A percentile compares a stretch with the other conserved stretches of the same genome.
Conservation (phyloP, 2,329 filamentous ascomycete genomes). For the Venturia oleaginea region DNA sequence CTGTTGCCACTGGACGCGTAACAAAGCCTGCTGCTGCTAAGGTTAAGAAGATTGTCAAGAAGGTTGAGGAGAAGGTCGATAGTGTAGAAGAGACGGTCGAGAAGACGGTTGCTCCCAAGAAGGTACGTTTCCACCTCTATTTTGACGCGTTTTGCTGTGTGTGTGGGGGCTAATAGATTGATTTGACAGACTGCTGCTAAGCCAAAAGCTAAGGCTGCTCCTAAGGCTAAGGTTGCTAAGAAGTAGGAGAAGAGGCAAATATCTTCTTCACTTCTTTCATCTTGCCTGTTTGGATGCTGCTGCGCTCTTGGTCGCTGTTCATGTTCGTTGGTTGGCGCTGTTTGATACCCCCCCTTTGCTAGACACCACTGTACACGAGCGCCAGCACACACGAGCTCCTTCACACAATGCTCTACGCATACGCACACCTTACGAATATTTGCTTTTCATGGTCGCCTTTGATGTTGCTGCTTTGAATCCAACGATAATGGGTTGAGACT, state of each 20-base stretch:
- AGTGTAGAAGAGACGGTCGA: constrained; percentile 4
- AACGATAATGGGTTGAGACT: background rate
- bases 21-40: constrained; percentile 7
- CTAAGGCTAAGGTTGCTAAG: background rate
- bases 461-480: background rate
- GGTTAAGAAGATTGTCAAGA: constrained; percentile 9
- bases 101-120: constrained; percentile 1
- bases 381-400: background rate
- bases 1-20: constrained; percentile 6
- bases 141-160: background rate
- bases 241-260: background rate
- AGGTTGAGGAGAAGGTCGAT: constrained; percentile 9
- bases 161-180: background rate
- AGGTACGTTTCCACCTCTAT: background rate
- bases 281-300: background rate
- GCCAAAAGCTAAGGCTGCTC: background rate
- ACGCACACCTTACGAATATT: constrained; percentile 2
- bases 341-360: constrained; percentile 2
- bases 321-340: constrained; percentile 1
- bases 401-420: background rate
- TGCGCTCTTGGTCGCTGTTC: background rate
- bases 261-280: background rate
- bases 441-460: background rate
- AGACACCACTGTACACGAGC: background rate
- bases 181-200: background rate